Evolutionary conservation across 2,329 filamentous ascomycete species (phyloP), one percentile per base, ranked within the genome.

Genomic region (Graphilbum sp.): DNA sequence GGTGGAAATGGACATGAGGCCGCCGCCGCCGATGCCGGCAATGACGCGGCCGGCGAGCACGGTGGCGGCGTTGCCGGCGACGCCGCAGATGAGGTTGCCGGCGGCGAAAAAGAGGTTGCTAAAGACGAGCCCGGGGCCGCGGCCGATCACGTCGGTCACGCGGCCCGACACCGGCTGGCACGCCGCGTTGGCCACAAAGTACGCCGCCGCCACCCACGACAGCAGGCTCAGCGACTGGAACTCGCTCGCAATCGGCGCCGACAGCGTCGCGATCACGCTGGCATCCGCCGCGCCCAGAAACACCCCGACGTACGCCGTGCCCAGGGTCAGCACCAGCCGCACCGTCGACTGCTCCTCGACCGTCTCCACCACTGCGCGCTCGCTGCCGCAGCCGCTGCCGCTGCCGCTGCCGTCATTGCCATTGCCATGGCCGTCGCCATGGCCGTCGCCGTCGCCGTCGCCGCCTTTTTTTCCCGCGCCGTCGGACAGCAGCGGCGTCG

Each of bases 181-280:
- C 0, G 84, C 84, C 2, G 86, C 81, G 54, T 88, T 93, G 47
- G 85, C 79, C 50, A 94, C 86, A 21, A 93, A 69, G 53, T 93
- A 94, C 17, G 83, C 79, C 0, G 83, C 81, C 0, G 84, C 86
- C 8, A 94, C 74, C 86, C 86, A 94, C 1, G 84, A 87, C 33
- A 93, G 67, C 4, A 90, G 65, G 17, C 77, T 79, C 21, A 93
- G 71, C 1, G 83, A 92, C 41, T 77, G 66, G 58, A 94, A 93
- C 32, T 79, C 79, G 52, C 75, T 81, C 19, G 82, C 82, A 45
- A 95, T 93, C 8, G 86, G 83, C 0, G 73, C 81, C 0, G 82
- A 79, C 1, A 94, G 68, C 0, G 86, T 94, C 9, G 86, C 85
- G 47, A 93, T 83, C 45, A 94, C 79, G 35, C 83, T 90, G 2